These are phyloP conservation scores for Hanseniaspora vineae DNA, from an alignment of 805 yeast species.

Conservation along the genomic window DNA sequence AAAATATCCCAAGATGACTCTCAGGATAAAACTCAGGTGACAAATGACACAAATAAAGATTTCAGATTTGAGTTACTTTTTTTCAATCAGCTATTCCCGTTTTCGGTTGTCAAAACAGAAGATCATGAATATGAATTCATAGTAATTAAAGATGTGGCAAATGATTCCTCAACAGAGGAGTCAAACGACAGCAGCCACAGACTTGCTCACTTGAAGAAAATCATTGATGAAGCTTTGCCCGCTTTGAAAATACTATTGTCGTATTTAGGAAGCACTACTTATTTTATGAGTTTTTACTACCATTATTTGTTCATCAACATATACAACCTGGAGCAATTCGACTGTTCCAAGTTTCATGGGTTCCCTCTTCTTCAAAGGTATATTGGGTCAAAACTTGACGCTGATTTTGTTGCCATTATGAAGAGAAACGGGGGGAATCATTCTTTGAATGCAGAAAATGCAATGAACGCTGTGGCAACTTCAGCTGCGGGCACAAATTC, in stretches of 20 bases:
- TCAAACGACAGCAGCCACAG: no score
- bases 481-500: not conserved
- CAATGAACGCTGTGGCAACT: not conserved
- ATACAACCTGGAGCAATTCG: constrained; percentile 1
- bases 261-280: constrained; percentile 17
- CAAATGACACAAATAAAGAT: not conserved
- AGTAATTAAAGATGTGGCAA: not conserved
- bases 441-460: not conserved
- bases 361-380: constrained; percentile 11
- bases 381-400: constrained; percentile 8
- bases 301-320: constrained; percentile 20
- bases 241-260: constrained; percentile 18
- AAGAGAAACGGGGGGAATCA: not conserved
- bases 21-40: not conserved
- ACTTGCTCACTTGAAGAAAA: no score
- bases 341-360: constrained; percentile 10
- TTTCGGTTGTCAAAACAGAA: no score
- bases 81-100: not conserved
- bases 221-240: not conserved
- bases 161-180: not conserved
- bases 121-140: not conserved
- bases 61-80: not conserved
- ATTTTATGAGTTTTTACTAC: constrained; percentile 20
- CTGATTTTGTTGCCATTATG: constrained; percentile 10
- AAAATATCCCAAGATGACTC: not conserved